Evolutionary conservation across 495 filamentous ascomycete species (phyloP).

Genomic region (Hypoxylon intermedium): DNA sequence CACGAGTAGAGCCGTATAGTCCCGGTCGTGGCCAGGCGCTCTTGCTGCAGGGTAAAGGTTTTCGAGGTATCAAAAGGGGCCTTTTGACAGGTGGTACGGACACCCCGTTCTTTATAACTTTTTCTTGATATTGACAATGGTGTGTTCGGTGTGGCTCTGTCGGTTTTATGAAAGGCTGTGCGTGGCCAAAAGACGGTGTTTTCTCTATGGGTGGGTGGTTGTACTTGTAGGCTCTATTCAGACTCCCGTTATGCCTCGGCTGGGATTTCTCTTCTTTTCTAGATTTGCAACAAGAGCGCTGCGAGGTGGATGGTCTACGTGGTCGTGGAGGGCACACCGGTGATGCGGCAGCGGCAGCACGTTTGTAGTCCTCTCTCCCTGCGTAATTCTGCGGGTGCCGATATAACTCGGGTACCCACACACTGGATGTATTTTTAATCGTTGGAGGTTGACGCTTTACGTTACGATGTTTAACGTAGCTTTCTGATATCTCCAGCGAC

Average conservation of each 20-base stretch:
- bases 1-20: background rate
- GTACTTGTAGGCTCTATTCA: background rate
- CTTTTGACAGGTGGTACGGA: background rate
- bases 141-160: conserved; percentile 1
- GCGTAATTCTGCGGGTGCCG: conserved; percentile 25
- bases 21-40: background rate
- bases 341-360: conserved; percentile 9
- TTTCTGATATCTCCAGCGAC: conserved; percentile 2
- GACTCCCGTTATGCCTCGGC: background rate
- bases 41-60: background rate
- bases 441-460: background rate
- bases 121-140: background rate
- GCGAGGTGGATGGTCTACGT: background rate
- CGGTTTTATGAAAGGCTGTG: conserved; percentile 11
- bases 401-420: conserved; percentile 37
- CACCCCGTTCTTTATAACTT: background rate
- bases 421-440: background rate
- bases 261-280: background rate
- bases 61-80: background rate
- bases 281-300: background rate
- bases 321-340: conserved; percentile 16
- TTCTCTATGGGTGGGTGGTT: background rate
- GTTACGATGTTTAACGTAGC: background rate
- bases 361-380: conserved; percentile 11
- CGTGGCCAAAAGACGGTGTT: background rate